Evolutionary conservation across 139 green algal genomes (phyloP), one percentile per base, ranked within the genome.

Genomic region (Tetraselmis striata): DNA sequence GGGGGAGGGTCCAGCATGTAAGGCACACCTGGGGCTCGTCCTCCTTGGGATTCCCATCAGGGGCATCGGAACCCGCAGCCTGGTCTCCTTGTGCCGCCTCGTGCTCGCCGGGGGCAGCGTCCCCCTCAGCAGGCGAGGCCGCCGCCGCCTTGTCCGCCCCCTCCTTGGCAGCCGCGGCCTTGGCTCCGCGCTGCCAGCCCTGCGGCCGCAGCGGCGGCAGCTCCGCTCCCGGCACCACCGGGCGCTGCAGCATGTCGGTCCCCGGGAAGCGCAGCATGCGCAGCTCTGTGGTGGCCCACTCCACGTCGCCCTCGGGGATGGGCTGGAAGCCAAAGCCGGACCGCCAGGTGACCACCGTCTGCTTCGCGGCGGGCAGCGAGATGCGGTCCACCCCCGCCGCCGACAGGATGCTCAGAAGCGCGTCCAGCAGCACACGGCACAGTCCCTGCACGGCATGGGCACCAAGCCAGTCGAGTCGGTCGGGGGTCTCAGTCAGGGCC

Each of bases 251-350:
- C 77, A 95, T 83, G 80, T 87, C 81, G 11, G 92, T 92, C 2
- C 91, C 91, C 0, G 93, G 93, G 85, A 97, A 97, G 29, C 95
- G 88, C 28, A 97, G 87, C 86, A 97, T 86, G 59, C 90, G 90
- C 81, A 96, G 86, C 85, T 95, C 89, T 29, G 82, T 78, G 59
- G 91, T 90, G 23, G 90, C 88, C 27, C 88, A 75, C 30, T 81
- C 79, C 74, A 91, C 77, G 31, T 92, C 82, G 27, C 85, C 76
- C 30, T 87, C 83, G 1, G 88, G 80, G 87, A 92, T 91, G 28
- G 81, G 76, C 59, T 85, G 81, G 83, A 94, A 93, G 18, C 59
- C 32, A 78, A 95, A 94, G 83, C 89, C 88, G 31, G 80, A 25
- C 31, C 83, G 84, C 91, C 91, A 94, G 0, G 89, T 91, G 28